phyloP scores from a whole-genome alignment of 129 eudicot genomes.

The Cynara cardunculus region DNA sequence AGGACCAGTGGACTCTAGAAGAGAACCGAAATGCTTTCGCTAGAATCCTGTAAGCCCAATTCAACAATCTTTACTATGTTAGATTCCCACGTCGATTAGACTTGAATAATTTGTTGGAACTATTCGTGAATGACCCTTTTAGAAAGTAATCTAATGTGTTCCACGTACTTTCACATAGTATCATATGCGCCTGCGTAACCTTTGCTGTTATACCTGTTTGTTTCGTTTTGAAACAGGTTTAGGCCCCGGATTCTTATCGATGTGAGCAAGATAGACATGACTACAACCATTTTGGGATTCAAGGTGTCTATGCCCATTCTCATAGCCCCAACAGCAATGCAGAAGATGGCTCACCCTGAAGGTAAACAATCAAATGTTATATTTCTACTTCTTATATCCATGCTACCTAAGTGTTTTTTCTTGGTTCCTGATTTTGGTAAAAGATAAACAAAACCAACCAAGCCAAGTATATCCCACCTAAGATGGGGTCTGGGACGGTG shows the following conservation, averaged over 20 bases:
- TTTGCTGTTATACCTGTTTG: no score
- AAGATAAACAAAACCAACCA: background rate
- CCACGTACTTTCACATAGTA: no score
- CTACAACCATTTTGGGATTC: conserved; percentile 71
- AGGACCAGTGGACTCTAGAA: conserved; percentile 77
- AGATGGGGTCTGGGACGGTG: background rate
- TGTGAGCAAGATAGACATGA: conserved; percentile 69
- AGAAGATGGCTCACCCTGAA: conserved; percentile 92
- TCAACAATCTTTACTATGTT: background rate
- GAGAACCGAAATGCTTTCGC: conserved; percentile 81
- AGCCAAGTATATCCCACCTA: background rate
- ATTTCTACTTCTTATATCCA: background rate
- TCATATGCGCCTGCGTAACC: no score
- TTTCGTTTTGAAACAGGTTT: conserved; percentile 49
- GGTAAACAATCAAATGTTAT: conserved; percentile 30
- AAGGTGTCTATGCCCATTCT: conserved; percentile 79
- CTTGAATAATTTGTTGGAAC: background rate
- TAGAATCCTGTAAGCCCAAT: conserved; percentile 58
- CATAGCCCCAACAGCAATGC: conserved; percentile 84
- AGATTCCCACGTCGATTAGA: background rate
- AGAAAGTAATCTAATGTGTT: background rate
- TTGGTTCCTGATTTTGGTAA: background rate
- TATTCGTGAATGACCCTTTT: background rate
- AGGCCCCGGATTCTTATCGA: conserved; percentile 80
- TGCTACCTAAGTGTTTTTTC: background rate